phyloP scores from a whole-genome alignment of 2,329 filamentous ascomycete genomes.

The Atkinsonella texensis region DNA sequence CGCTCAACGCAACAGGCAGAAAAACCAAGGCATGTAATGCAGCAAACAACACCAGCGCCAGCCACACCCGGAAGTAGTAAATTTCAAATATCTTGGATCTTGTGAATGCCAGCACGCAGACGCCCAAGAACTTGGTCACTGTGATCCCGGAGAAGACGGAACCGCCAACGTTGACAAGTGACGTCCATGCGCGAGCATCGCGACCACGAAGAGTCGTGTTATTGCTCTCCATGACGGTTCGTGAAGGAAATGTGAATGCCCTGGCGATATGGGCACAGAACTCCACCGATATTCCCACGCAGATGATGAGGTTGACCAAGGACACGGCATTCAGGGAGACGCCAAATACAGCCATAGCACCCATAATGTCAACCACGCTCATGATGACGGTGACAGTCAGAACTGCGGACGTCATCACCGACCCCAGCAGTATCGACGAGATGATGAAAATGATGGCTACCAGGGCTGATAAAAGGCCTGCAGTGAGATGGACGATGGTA shows the following conservation, averaged over 20 bases:
- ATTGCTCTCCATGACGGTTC: slow-evolving; percentile 64
- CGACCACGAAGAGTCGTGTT: slow-evolving; percentile 67
- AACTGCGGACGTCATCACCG: slow-evolving; percentile 65
- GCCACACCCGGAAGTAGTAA: slow-evolving; percentile 97
- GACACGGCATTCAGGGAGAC: slow-evolving; percentile 93
- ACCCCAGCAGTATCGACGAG: slow-evolving; percentile 71
- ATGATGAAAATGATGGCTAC: slow-evolving; percentile 77
- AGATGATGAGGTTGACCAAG: slow-evolving; percentile 92
- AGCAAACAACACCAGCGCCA: slow-evolving; percentile 81
- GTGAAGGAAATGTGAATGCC: slow-evolving; percentile 88
- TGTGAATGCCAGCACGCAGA: slow-evolving; percentile 86
- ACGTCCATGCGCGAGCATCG: slow-evolving; percentile 82
- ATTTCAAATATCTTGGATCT: slow-evolving; percentile 98
- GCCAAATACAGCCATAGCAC: slow-evolving; percentile 78
- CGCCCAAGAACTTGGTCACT: slow-evolving; percentile 85
- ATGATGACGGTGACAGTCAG: slow-evolving; percentile 83
- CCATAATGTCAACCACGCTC: slow-evolving; percentile 89
- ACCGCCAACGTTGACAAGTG: slow-evolving; percentile 85
- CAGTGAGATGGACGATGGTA: slow-evolving; percentile 69
- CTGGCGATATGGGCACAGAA: slow-evolving; percentile 96
- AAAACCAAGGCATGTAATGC: slow-evolving; percentile 83
- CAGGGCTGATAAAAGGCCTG: slow-evolving; percentile 67
- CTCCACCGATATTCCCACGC: slow-evolving; percentile 90
- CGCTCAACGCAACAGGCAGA: slow-evolving; percentile 75
- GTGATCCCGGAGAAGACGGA: slow-evolving; percentile 96